Percentiles rank a stretch among this genome's conserved stretches.
phyloP scores from a whole-genome alignment of 2,329 filamentous ascomycete genomes.

The Aspergillus vadensis region DNA sequence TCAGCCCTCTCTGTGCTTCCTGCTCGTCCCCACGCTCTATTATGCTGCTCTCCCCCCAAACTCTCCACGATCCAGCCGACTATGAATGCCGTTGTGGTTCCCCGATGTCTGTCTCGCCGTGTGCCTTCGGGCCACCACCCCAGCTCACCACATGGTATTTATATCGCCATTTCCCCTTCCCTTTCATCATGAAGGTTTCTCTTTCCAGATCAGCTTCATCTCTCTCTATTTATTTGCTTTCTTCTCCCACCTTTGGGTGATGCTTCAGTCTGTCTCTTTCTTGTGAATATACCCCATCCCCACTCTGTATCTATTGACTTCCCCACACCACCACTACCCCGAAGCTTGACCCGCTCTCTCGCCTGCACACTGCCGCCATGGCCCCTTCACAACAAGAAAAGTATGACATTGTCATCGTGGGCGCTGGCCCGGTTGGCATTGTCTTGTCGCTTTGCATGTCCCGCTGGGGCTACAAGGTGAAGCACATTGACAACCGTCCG shows the following conservation, averaged over 20 bases:
- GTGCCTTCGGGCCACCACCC: slow-evolving; percentile 22
- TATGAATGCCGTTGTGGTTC: slow-evolving; percentile 39
- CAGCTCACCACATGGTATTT: slow-evolving; percentile 21
- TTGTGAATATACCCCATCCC: background rate
- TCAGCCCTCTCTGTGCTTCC: background rate
- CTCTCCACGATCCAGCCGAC: slow-evolving; percentile 33
- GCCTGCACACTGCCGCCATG: slow-evolving; percentile 24
- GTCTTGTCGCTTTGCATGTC: slow-evolving; percentile 85
- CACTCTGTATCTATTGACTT: background rate
- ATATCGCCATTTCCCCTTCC: slow-evolving; percentile 30
- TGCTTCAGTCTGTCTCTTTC: background rate
- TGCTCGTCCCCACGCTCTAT: slow-evolving; percentile 10
- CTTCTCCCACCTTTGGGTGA: background rate
- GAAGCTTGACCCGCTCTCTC: slow-evolving; percentile 1
- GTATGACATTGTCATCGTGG: slow-evolving; percentile 77
- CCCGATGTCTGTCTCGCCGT: slow-evolving; percentile 25
- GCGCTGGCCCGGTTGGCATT: slow-evolving; percentile 84
- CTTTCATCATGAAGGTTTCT: slow-evolving; percentile 20
- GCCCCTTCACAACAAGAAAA: slow-evolving; percentile 42
- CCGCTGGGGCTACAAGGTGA: slow-evolving; percentile 92
- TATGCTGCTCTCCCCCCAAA: background rate
- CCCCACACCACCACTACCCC: slow-evolving; percentile 1
- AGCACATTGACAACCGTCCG: slow-evolving; percentile 88
- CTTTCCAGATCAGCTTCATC: background rate
- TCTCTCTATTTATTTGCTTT: slow-evolving; percentile 5